Conservation (phyloP, 2,329 filamentous ascomycete species). For the Diplodia corticola region DNA sequence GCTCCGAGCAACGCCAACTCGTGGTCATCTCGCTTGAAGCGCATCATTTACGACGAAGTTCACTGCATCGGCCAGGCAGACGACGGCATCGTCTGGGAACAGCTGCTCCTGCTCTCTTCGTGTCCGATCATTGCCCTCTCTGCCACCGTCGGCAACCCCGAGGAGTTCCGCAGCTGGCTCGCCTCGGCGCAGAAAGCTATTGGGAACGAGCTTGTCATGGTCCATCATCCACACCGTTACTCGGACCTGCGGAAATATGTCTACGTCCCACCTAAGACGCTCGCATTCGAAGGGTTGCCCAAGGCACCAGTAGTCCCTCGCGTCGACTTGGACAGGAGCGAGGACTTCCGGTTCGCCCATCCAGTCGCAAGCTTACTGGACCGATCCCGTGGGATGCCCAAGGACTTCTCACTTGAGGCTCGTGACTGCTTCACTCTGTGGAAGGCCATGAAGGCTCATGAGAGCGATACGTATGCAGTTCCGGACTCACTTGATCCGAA, state of each 20-base stretch:
- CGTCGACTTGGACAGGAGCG: slow-evolving; percentile 51
- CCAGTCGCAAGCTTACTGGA: slow-evolving; percentile 63
- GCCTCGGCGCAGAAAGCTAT: slow-evolving; percentile 62
- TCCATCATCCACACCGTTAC: slow-evolving; percentile 68
- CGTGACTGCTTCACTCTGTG: slow-evolving; percentile 69
- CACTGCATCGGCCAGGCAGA: slow-evolving; percentile 77
- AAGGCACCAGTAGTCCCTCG: slow-evolving; percentile 37
- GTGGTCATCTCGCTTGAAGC: slow-evolving; percentile 68
- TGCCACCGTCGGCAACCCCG: slow-evolving; percentile 75
- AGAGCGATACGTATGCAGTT: slow-evolving; percentile 55
- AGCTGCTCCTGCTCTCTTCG: slow-evolving; percentile 70
- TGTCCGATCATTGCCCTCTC: slow-evolving; percentile 79
- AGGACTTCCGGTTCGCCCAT: slow-evolving; percentile 62
- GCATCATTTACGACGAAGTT: slow-evolving; percentile 82
- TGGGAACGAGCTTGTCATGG: slow-evolving; percentile 65
- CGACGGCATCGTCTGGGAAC: slow-evolving; percentile 77
- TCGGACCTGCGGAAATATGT: slow-evolving; percentile 76
- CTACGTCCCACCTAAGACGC: slow-evolving; percentile 55
- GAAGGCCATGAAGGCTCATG: slow-evolving; percentile 61
- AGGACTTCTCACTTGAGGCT: slow-evolving; percentile 69
- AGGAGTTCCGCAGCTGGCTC: slow-evolving; percentile 70
- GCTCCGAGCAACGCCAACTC: slow-evolving; percentile 64
- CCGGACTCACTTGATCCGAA: slow-evolving; percentile 52
- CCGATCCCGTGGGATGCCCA: slow-evolving; percentile 60
- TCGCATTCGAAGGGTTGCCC: slow-evolving; percentile 55